Base-by-base conservation (phyloP, 2,329 filamentous ascomycete genomes). In the Colletotrichum sp. region DNA sequence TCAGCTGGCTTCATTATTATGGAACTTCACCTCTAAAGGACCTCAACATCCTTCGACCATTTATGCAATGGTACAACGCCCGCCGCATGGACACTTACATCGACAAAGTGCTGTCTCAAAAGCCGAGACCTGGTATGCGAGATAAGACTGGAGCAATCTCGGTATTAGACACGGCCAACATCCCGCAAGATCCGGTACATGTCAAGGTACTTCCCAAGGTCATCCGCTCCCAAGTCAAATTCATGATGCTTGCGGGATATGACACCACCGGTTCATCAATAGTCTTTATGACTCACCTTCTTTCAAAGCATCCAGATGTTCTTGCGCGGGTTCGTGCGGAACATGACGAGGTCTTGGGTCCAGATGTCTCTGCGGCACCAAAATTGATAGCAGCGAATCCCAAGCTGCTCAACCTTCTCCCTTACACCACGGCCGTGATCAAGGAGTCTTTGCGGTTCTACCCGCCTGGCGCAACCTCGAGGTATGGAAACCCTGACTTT, bases 391-490 rank as follows among this genome's bases (percentile, higher is more conserved):
- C 55, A 4, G 64, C 44, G 1, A 30, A 49, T 4, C 55, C 69
- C 0, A 72, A 52, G 13, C n/a, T 76, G 44, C 69, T 76, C 0
- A 72, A 76, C 13, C 55, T 64, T 12, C 64, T 76, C 1, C 69
- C 74, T 13, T 72, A 76, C 49, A 76, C 74, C 1, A 84, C 83
- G 5, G 90, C 90, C 49, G 86, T 90, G 13, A 87, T 91, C 75
- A 90, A 91, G 77, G 91, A 92, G 81, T 84, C 87, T 0, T 82
- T 92, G 22, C 86, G 90, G 6, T 80, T 92, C 36, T 90, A 88
- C 76, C 90, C 90, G 3, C 86, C 90, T 1, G 89, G 82, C 19
- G 85, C 30, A 85, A 86, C 4, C 83, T 87, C 39, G 85, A 88
- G 30, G 52, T 71, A 25, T 19, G 84, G 84, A 8, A 67, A 77